Evolutionary conservation across 2,329 filamentous ascomycete genomes (phyloP), one percentile per base, ranked within the genome.

Genomic region (Xylaria sp.): DNA sequence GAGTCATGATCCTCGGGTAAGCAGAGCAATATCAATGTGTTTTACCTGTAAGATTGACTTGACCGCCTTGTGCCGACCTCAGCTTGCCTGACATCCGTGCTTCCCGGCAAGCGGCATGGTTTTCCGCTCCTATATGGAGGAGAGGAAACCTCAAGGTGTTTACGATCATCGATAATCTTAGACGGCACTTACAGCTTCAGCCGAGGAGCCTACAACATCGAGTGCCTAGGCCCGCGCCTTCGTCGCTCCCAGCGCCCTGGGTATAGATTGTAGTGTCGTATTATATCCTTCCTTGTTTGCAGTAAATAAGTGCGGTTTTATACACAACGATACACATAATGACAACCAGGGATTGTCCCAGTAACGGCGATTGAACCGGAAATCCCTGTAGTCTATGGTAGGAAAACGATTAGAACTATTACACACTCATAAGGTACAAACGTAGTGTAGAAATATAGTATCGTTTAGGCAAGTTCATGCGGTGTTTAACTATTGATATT

Each of bases 1-100:
- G 58, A 57, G 23, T 53, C 43, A 15, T 57, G 10, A 45, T 39
- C 39, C 8, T 50, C 58, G 57, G 57, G 39, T 65, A 60, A 61
- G 55, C 55, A 60, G 7, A 25, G 23, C 5, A 57, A 28, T 5
- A 48, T 65, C 18, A 20, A 34, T 18, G 13, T 41, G 15, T 28
- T 23, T n/a, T 9, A 18, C 15, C 28, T 28, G 45, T 12, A 10
- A 65, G 62, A 28, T 36, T 65, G 55, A 32, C 36, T 36, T 65
- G 55, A 32, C 18, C 32, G 52, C 43, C 23, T 41, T 52, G 41
- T 48, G 28, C 30, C 30, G 34, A 41, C 13, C 34, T n/a, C 34
- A 18, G 34, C 10, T 39, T 25, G 8, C 28, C n/a, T 52, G 55
- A n/a, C n/a, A 10, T 50, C n/a, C 23, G 48, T 43, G 6, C 62